Evolutionary conservation across 257 asterid genomes (phyloP), one percentile per base, ranked within the genome.

Genomic region (Coffea eugenioides): DNA sequence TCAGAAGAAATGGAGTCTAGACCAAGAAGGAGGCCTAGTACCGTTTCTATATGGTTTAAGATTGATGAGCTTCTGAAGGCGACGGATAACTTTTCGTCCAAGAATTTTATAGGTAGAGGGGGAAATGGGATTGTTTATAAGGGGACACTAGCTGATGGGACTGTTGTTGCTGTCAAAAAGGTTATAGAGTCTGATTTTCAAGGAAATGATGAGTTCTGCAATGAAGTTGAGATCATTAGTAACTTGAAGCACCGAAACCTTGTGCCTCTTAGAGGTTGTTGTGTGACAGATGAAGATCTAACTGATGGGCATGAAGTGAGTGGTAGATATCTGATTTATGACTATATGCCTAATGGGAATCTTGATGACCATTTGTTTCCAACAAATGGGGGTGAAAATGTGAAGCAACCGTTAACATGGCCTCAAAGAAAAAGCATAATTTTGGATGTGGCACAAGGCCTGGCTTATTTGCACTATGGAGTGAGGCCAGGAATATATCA

Each of bases 151-250:
- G 77, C 78, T 13, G 98, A 95, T 85, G 98, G 97, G 39, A 88
- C 94, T 3, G 72, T 82, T 48, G 94, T 95, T 64, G 98, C 98
- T 4, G 97, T 95, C 27, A 95, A 95, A 77, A 90, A 83, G 67
- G 79, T 95, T 1, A 86, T 90, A 45, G 99, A 95, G 67, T 91
- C 96, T 4, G 99, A 95, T 85, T 87, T 90, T 73, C 87, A 91
- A 83, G 92, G 90, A 82, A 86, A 93, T 13, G 92, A 84, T 2
- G 98, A 95, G 74, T 95, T 95, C 43, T 92, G 94, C 85, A 95
- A 95, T 74, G 99, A 95, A 83, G 98, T 95, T 75, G 99, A 93
- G 89, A 95, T 95, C 86, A 92, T 95, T 65, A 92, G 99, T 78
- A 92, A 89, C 82, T 85, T 95, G 84, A 95, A 90, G 88, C 99